phyloP scores from a whole-genome alignment of 2,329 filamentous ascomycete genomes.

The Cylindrodendrum hubeiense region DNA sequence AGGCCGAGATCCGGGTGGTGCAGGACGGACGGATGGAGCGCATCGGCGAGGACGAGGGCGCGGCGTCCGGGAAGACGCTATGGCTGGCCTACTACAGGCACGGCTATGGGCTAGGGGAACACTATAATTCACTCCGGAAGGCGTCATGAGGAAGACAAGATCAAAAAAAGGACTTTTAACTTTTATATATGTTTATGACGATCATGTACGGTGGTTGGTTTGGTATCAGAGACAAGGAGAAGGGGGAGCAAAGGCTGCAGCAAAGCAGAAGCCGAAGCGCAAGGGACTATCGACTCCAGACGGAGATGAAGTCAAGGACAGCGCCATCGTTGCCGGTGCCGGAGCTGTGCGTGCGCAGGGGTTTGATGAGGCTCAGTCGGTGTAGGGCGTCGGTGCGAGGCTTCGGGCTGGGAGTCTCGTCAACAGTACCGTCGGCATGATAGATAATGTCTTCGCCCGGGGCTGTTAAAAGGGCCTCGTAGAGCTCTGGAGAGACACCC shows the following conservation, averaged over 20 bases:
- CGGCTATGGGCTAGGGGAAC: constrained; percentile 93
- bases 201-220: constrained; percentile 39
- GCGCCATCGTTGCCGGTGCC: constrained; percentile 60
- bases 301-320: constrained; percentile 65
- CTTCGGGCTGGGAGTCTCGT: constrained; percentile 54
- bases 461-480: constrained; percentile 76
- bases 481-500: constrained; percentile 76
- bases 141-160: constrained; percentile 39
- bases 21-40: constrained; percentile 86
- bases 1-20: constrained; percentile 84
- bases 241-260: constrained; percentile 18
- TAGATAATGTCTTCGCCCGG: constrained; percentile 78
- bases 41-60: constrained; percentile 66
- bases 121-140: constrained; percentile 90
- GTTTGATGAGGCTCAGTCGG: constrained; percentile 63
- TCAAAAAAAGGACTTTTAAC: constrained; percentile 29
- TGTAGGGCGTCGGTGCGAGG: constrained; percentile 55
- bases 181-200: constrained; percentile 36
- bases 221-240: constrained; percentile 41
- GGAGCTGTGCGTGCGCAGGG: constrained; percentile 61
- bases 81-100: constrained; percentile 98
- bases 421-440: constrained; percentile 57
- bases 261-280: constrained; percentile 6
- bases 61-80: constrained; percentile 66
- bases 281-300: constrained; percentile 58